These are phyloP conservation scores for Halophytophthora batemanensis DNA, from an alignment of 352 stramenopile genomes.

Conservation along the genomic window DNA sequence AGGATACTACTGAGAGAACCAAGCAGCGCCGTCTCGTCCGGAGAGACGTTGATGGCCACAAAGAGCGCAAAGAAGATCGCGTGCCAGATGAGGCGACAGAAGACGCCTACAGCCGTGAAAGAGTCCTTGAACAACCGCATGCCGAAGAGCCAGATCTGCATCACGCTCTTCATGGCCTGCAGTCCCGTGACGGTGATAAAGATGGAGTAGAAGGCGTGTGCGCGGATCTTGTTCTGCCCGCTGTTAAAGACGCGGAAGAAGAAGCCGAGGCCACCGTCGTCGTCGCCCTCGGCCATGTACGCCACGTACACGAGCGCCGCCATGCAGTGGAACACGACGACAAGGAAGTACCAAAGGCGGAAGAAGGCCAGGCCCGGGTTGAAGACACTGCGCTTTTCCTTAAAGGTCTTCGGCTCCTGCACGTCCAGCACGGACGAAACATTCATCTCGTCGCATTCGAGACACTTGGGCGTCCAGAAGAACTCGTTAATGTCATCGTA, in stretches of 20 bases:
- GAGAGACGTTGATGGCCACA: conserved; percentile 54
- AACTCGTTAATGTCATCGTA: conserved; percentile 91
- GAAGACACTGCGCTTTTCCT: conserved; percentile 84
- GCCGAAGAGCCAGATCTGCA: conserved; percentile 78
- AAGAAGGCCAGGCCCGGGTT: conserved; percentile 84
- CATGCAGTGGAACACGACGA: conserved; percentile 69
- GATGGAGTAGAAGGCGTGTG: conserved; percentile 70
- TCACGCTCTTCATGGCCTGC: conserved; percentile 56
- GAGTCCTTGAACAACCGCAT: conserved; percentile 61
- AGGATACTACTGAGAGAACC: conserved; percentile 40
- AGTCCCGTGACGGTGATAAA: conserved; percentile 59
- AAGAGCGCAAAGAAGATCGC: conserved; percentile 71
- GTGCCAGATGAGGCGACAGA: conserved; percentile 72
- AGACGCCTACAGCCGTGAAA: conserved; percentile 59
- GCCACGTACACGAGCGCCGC: conserved; percentile 66
- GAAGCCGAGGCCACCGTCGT: conserved; percentile 42
- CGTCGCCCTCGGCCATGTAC: conserved; percentile 60
- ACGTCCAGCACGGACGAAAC: conserved; percentile 59
- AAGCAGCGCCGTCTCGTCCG: conserved; percentile 45
- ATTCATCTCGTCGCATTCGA: conserved; percentile 67
- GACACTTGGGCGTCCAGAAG: conserved; percentile 72
- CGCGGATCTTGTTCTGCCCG: conserved; percentile 50
- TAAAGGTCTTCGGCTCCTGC: conserved; percentile 82
- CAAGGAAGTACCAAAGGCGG: conserved; percentile 79
- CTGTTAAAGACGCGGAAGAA: conserved; percentile 63